A percentile compares a stretch with the other conserved stretches of the same genome.
Evolutionary conservation across 1,284 basidiomycete genomes (phyloP).

Genomic region (Apiotrichum siamense): DNA sequence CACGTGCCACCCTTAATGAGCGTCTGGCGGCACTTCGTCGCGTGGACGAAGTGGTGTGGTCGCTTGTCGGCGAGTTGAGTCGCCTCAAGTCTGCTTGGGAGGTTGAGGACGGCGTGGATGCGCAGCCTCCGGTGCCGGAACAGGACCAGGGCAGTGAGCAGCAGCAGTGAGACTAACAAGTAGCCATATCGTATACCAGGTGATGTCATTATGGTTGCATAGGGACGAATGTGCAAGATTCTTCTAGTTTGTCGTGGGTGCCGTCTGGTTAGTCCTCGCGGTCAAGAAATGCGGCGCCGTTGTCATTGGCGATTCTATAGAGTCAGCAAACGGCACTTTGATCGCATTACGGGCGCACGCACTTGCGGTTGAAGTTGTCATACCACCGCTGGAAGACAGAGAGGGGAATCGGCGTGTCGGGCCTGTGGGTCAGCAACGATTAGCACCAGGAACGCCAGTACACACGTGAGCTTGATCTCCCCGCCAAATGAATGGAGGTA

Average conservation of each 20-base stretch:
- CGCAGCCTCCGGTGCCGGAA: no score
- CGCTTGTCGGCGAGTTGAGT: conserved; percentile 69
- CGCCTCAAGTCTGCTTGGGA: conserved; percentile 59
- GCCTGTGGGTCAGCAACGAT: conserved; percentile 18
- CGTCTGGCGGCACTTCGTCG: conserved; percentile 67
- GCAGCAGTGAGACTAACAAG: no score
- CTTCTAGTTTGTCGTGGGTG: no score
- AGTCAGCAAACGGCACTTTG: background rate
- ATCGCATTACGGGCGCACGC: background rate
- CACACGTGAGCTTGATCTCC: conserved; percentile 49
- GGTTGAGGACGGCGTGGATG: conserved; percentile 18
- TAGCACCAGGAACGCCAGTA: conserved; percentile 3
- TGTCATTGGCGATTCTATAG: conserved; percentile 55
- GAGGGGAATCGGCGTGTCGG: conserved; percentile 68
- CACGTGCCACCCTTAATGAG: conserved; percentile 65
- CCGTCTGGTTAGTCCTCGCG: conserved; percentile 51
- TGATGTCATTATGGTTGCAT: background rate
- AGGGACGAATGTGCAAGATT: no score
- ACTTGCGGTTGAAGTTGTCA: conserved; percentile 66
- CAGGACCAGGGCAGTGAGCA: background rate
- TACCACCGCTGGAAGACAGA: conserved; percentile 73
- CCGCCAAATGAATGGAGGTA: conserved; percentile 71
- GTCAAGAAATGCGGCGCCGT: conserved; percentile 69
- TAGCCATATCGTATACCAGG: no score
- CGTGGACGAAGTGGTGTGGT: conserved; percentile 62